phyloP scores from a whole-genome alignment of 306 rosid genomes.

The Macrotyloma uniflorum region DNA sequence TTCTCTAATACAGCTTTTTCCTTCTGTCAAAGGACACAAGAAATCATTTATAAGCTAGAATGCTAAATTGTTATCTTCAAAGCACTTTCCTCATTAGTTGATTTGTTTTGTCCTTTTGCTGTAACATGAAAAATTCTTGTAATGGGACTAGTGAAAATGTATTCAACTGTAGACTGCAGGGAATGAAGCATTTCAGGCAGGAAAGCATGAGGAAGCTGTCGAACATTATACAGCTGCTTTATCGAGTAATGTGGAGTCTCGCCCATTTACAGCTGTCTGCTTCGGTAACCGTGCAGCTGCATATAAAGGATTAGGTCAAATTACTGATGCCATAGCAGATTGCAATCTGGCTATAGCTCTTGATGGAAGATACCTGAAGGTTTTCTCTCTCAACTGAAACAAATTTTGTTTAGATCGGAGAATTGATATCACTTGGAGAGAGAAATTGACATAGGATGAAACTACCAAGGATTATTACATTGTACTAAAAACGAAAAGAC shows the following conservation, averaged over 20 bases:
- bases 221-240: slow-evolving; percentile 23
- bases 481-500: background rate
- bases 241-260: slow-evolving; percentile 19
- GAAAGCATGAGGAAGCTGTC: slow-evolving; percentile 8
- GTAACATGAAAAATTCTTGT: background rate
- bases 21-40: background rate
- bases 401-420: background rate
- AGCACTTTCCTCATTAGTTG: background rate
- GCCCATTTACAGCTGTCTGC: slow-evolving; percentile 9
- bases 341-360: slow-evolving; percentile 24
- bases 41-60: background rate
- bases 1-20: background rate
- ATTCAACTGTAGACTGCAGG: background rate
- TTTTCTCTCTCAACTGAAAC: background rate
- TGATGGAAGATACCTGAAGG: slow-evolving; percentile 19
- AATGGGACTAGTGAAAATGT: background rate
- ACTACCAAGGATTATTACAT: background rate
- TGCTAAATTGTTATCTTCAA: background rate
- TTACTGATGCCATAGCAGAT: slow-evolving; percentile 19
- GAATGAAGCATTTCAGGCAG: slow-evolving; percentile 12
- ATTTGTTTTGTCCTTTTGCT: background rate
- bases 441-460: background rate
- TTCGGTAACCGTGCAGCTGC: slow-evolving; percentile 19
- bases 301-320: slow-evolving; percentile 10
- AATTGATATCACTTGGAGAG: background rate